Evolutionary conservation across 306 rosid genomes (phyloP).

Genomic region (Pyrus pyrifolia): DNA sequence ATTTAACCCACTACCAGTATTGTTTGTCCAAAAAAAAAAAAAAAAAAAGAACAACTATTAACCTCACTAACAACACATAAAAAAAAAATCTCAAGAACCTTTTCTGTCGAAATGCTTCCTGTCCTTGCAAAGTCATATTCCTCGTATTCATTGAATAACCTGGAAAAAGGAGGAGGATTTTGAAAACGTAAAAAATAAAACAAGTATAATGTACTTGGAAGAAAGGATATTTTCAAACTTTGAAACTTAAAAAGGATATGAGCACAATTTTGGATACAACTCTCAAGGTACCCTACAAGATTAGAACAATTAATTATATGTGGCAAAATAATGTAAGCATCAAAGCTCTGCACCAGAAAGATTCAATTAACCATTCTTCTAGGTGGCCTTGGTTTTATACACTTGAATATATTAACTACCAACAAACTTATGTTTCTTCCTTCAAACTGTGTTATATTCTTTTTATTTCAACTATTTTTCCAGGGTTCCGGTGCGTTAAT

Average conservation of each 20-base stretch:
- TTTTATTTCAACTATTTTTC: background rate
- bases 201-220: background rate
- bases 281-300: background rate
- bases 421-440: background rate
- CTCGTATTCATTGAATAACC: slow-evolving; percentile 71
- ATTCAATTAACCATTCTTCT: background rate
- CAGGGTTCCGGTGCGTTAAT: background rate
- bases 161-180: slow-evolving; percentile 9
- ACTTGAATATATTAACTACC: background rate
- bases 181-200: background rate
- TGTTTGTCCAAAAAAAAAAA: too few relatives aligned
- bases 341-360: background rate
- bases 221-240: background rate
- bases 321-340: background rate
- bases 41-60: too few relatives aligned
- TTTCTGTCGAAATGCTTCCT: slow-evolving; percentile 66
- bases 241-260: background rate
- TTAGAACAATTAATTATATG: background rate
- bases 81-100: slow-evolving; percentile 29
- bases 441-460: background rate
- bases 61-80: background rate
- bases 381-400: background rate
- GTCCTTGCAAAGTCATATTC: slow-evolving; percentile 88
- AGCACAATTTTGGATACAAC: background rate
- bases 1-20: too few relatives aligned